phyloP scores from a whole-genome alignment of 805 yeast genomes.

The Saccharomycopsis synnaedendra region DNA sequence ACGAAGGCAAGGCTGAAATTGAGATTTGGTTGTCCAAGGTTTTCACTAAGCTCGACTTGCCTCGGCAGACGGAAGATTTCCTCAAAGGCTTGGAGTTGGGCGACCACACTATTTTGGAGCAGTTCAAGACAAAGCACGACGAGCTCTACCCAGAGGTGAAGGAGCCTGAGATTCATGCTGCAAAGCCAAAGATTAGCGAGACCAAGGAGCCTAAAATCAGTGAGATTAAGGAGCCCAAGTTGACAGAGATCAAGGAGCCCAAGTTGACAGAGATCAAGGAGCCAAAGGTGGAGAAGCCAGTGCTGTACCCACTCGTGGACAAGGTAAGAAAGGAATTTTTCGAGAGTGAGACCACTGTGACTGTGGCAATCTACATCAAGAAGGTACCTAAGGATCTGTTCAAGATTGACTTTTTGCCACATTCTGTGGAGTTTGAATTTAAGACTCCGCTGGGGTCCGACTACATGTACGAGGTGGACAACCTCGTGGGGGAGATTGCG shows the following conservation, averaged over 20 bases:
- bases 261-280: not conserved
- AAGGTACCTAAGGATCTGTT: conserved; percentile 42
- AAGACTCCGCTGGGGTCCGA: conserved; percentile 39
- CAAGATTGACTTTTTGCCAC: conserved; percentile 28
- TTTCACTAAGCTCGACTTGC: conserved; percentile 5
- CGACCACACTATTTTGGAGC: conserved; percentile 1
- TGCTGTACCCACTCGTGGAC: conserved; percentile 17
- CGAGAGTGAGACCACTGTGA: conserved; percentile 47
- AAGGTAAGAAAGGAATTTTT: conserved; percentile 55
- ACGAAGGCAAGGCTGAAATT: conserved; percentile 32
- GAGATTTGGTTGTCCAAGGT: conserved; percentile 30
- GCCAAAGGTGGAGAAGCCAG: not conserved
- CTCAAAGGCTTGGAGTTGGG: conserved; percentile 1
- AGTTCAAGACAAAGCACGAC: not conserved
- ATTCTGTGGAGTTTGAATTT: conserved; percentile 32
- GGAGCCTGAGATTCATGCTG: not conserved
- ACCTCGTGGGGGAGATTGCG: conserved; percentile 40
- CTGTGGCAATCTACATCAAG: conserved; percentile 62
- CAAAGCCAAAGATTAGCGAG: not conserved
- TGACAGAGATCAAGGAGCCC: not conserved
- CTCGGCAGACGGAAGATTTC: not conserved
- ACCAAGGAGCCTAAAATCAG: not conserved
- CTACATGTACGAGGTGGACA: conserved; percentile 46
- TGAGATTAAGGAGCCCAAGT: not conserved
- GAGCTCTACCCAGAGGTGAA: not conserved